Conservation (phyloP, 148 eudicot species). For the Talinum fruticosum region DNA sequence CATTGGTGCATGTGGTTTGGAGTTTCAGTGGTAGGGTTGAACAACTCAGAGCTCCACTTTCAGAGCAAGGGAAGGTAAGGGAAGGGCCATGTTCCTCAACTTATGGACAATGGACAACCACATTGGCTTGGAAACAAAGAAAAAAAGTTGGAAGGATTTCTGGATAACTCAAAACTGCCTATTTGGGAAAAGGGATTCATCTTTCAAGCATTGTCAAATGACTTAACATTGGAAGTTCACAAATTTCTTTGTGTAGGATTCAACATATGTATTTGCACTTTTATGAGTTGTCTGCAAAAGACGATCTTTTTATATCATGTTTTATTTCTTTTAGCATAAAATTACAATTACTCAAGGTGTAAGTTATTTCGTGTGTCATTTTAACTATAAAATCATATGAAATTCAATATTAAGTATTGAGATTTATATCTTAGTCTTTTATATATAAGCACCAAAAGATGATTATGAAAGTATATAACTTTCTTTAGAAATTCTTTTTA, state of each 20-base stretch:
- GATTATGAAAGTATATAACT: no score
- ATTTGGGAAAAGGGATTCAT: slow-evolving; percentile 14
- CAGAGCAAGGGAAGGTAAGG: slow-evolving; percentile 21
- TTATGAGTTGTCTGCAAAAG: neutral
- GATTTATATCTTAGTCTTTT: no score
- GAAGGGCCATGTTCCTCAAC: slow-evolving; percentile 22
- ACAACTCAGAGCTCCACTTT: slow-evolving; percentile 26
- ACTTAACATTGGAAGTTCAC: neutral
- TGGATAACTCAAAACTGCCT: slow-evolving; percentile 18
- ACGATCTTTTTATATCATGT: neutral
- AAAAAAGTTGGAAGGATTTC: neutral
- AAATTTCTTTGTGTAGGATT: neutral
- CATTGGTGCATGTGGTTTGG: slow-evolving; percentile 11
- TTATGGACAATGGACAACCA: slow-evolving; percentile 11
- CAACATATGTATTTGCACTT: neutral
- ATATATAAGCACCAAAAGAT: no score
- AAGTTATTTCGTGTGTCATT: no score
- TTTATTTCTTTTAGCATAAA: neutral
- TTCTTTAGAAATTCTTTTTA: no score
- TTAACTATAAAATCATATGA: no score
- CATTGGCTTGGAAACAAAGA: neutral
- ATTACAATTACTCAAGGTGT: no score
- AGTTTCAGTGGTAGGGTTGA: slow-evolving; percentile 19
- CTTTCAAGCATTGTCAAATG: neutral
- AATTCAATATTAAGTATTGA: no score